Conservation (phyloP, 805 yeast genomes). For the Lipomyces oligophaga region DNA sequence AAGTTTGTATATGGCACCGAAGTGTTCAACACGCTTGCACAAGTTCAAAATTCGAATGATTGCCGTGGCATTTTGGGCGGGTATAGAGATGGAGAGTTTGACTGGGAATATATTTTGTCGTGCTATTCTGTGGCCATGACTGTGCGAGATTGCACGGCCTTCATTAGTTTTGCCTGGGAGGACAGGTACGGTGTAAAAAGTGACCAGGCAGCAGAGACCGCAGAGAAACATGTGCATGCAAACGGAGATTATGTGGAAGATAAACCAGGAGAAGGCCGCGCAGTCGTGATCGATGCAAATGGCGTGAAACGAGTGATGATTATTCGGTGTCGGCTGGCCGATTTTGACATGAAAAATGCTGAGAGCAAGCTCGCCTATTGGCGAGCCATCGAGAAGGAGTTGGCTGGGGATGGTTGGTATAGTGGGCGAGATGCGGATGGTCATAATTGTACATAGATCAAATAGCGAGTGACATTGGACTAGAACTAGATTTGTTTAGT, state of each 20-base stretch:
- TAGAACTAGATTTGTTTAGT: no score
- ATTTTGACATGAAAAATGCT: slow-evolving; percentile 22
- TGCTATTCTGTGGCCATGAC: no score
- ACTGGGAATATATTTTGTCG: slow-evolving; percentile 18
- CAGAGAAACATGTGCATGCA: no score
- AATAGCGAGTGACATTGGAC: no score
- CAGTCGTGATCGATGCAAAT: slow-evolving; percentile 19
- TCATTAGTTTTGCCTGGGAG: slow-evolving; percentile 43
- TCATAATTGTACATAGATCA: no score
- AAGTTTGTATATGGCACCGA: slow-evolving; percentile 22
- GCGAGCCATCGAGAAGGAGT: slow-evolving; percentile 42
- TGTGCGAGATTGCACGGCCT: slow-evolving; percentile 54
- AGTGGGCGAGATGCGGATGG: slow-evolving; percentile 2
- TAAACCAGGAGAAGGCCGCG: neutral
- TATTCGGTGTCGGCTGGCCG: slow-evolving; percentile 43
- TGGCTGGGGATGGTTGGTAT: slow-evolving; percentile 27
- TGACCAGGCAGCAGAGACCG: no score
- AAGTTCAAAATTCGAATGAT: slow-evolving; percentile 21
- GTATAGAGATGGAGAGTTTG: slow-evolving; percentile 28
- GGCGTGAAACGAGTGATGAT: no score
- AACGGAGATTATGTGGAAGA: neutral
- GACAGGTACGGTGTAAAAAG: no score
- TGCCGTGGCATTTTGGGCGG: slow-evolving; percentile 16
- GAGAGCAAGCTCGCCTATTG: slow-evolving; percentile 46
- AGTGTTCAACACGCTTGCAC: slow-evolving; percentile 33